Base-by-base conservation (phyloP, 2,329 filamentous ascomycete species). In the Amylocarpus encephaloides region DNA sequence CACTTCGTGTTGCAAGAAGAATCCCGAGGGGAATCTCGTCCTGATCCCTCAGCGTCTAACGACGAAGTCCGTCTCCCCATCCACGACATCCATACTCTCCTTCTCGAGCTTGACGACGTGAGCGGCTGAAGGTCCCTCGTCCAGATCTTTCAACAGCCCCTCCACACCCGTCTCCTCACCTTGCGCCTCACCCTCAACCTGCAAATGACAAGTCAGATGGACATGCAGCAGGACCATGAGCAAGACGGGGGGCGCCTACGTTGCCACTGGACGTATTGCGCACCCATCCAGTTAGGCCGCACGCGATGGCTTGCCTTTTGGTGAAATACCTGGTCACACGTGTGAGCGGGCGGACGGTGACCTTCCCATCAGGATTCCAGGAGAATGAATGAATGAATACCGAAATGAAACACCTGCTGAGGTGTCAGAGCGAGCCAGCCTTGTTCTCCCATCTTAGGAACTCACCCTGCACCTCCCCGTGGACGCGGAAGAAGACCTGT, bases 141-240 rank as follows among this genome's bases (percentile, higher is more conserved):
- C 78, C 42, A 96, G 71, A 55, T 88, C 82, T 59, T 85, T 80
- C 33, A 95, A 70, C 57, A 96, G 85, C 49, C 81, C 78, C 46
- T 81, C 69, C 22, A 97, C 66, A 2, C 76, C 69, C 0, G 80
- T 76, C 1, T 82, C 75, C 1, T 78, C 74, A 29, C 89, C 91
- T 66, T 97, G 92, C 5, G 85, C 90, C 70, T 96, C 91, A 22
- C 92, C 92, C 64, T 88, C 82, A 42, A 97, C 91, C 88, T 95
- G 3, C 15, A 11, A 5, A 12, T 5, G n/a, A 38, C 26, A 16
- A 16, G 44, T n/a, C 9, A 16, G 15, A 33, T 43, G 22, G n/a
- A 43, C 13, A n/a, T n/a, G n/a, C n/a, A 15, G 18, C 32, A 43
- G 5, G 6, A 9, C 13, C 22, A n/a, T 19, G 39, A 26, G 15